Percentiles rank a stretch among this genome's conserved stretches.
Evolutionary conservation across 1,139 yeast genomes (phyloP).

Genomic region (Blastobotrys indianensis): DNA sequence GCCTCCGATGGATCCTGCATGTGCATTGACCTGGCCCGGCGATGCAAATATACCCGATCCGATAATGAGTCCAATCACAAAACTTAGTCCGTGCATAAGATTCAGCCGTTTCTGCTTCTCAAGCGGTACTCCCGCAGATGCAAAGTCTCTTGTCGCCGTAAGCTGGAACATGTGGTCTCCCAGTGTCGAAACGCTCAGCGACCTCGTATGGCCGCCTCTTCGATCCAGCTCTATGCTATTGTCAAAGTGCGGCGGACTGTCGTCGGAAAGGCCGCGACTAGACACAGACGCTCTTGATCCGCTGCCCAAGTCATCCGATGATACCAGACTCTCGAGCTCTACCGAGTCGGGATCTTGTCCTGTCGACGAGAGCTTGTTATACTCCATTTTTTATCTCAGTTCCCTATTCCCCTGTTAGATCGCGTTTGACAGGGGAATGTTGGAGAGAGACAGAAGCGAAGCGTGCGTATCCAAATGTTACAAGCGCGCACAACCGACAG

Average conservation of each 20-base stretch:
- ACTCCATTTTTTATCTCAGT: constrained; percentile 4
- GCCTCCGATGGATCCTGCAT: constrained; percentile 38
- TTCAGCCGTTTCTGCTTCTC: constrained; percentile 34
- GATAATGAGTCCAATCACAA: constrained; percentile 40
- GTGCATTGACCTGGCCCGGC: constrained; percentile 36
- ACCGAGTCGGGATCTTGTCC: constrained; percentile 26
- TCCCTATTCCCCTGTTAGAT: not conserved
- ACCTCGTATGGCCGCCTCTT: constrained; percentile 16
- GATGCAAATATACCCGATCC: constrained; percentile 43
- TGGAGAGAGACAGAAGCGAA: not conserved
- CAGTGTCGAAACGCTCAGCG: constrained; percentile 26
- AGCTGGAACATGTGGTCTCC: constrained; percentile 30
- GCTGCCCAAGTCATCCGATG: constrained; percentile 24
- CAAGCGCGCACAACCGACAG: not conserved
- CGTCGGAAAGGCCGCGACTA: constrained; percentile 25
- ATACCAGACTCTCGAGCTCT: constrained; percentile 35
- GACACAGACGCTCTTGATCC: constrained; percentile 17
- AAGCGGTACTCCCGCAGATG: constrained; percentile 25
- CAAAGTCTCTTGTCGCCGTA: constrained; percentile 28
- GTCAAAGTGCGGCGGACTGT: constrained; percentile 16
- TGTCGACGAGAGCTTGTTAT: constrained; percentile 1
- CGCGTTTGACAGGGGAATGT: not conserved
- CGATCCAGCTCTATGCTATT: constrained; percentile 11
- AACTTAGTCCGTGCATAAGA: constrained; percentile 36
- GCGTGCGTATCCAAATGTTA: not conserved